phyloP scores from a whole-genome alignment of 2,329 filamentous ascomycete species.

The Neocucurbitaria cava region DNA sequence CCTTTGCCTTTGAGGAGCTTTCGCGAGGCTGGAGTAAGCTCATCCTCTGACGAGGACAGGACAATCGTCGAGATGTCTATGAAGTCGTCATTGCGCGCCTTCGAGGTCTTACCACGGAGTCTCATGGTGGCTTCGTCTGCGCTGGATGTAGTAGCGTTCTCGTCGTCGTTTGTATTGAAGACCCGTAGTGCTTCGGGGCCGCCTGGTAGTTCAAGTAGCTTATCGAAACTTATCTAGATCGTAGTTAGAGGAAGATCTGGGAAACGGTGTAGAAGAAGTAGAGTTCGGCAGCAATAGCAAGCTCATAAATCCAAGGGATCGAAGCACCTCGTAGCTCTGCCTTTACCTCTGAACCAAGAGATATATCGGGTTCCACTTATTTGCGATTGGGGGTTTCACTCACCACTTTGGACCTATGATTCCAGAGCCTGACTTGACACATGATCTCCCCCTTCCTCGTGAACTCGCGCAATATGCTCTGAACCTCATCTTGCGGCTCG shows the following conservation, averaged over 20 bases:
- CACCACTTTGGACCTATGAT: slow-evolving; percentile 51
- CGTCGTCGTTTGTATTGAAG: slow-evolving; percentile 44
- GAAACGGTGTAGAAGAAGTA: neutral
- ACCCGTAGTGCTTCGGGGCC: slow-evolving; percentile 55
- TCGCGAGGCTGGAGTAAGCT: slow-evolving; percentile 10
- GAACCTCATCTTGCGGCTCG: slow-evolving; percentile 43
- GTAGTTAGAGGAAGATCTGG: slow-evolving; percentile 3
- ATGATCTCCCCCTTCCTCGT: slow-evolving; percentile 38
- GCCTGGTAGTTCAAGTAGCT: slow-evolving; percentile 55
- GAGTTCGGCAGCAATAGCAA: neutral
- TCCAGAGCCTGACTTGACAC: slow-evolving; percentile 54
- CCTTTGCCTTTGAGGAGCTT: slow-evolving; percentile 26
- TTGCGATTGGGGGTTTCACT: slow-evolving; percentile 24
- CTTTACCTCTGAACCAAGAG: slow-evolving; percentile 6
- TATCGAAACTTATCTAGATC: slow-evolving; percentile 54
- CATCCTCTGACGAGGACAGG: slow-evolving; percentile 41
- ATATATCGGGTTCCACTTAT: neutral
- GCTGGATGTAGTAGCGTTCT: slow-evolving; percentile 17
- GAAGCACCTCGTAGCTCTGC: neutral
- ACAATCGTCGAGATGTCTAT: slow-evolving; percentile 38
- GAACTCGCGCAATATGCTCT: slow-evolving; percentile 50
- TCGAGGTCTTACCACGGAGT: slow-evolving; percentile 26
- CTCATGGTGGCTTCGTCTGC: slow-evolving; percentile 29
- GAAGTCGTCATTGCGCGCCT: slow-evolving; percentile 27
- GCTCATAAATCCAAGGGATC: neutral